These are phyloP conservation scores for Alternaria incomplexa DNA, from an alignment of 2,329 filamentous ascomycete genomes.

Conservation along the genomic window DNA sequence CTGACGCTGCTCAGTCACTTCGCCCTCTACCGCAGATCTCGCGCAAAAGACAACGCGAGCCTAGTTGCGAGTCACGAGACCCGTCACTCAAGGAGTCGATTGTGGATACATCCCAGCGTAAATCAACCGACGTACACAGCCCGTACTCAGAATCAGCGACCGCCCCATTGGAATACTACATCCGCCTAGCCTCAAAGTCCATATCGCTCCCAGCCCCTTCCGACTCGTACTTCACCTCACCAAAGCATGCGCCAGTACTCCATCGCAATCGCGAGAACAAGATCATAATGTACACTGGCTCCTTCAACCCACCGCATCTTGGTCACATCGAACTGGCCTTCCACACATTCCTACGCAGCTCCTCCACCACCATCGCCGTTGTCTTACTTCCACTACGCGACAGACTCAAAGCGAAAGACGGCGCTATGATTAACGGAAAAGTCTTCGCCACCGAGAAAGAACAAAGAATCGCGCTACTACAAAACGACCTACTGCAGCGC, in stretches of 20 bases:
- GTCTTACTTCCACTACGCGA: neutral
- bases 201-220: neutral
- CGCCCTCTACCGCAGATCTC: neutral
- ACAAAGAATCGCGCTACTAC: neutral
- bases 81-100: neutral
- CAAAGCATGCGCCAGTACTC: neutral
- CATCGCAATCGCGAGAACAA: neutral
- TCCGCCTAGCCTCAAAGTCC: neutral
- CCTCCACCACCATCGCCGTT: neutral
- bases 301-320: neutral
- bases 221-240: neutral
- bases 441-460: neutral
- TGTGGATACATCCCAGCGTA: neutral
- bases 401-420: neutral
- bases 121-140: neutral
- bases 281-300: neutral
- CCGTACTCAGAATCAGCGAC: neutral
- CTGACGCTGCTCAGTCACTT: neutral
- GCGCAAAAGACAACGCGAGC: neutral
- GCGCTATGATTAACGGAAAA: neutral
- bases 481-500: neutral
- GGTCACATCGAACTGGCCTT: neutral
- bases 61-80: neutral
- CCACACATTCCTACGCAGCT: neutral
- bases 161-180: neutral